These are phyloP conservation scores for Talaromyces sp. DNA, from an alignment of 2,329 filamentous ascomycete genomes.

Conservation along the genomic window DNA sequence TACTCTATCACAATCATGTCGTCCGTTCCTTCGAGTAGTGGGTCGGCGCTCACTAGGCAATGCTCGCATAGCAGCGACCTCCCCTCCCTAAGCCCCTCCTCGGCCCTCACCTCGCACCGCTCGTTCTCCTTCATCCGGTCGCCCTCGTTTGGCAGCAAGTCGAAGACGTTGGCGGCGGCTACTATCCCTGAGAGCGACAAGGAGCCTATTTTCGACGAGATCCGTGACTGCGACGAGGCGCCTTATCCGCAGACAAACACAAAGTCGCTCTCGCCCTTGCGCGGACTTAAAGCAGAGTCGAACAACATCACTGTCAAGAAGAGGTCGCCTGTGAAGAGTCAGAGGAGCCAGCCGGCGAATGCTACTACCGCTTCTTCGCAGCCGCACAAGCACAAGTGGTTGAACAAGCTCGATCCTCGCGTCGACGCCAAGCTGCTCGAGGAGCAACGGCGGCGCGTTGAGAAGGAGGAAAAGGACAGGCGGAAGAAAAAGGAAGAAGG, in stretches of 20 bases:
- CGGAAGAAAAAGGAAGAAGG: slow-evolving; percentile 10
- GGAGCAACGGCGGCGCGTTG: slow-evolving; percentile 7
- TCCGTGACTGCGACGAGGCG: slow-evolving; percentile 12
- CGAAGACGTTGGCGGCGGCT: not conserved
- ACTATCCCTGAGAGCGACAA: slow-evolving; percentile 11
- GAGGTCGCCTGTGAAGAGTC: not conserved
- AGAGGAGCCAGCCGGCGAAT: not conserved
- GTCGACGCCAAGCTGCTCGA: slow-evolving; percentile 12
- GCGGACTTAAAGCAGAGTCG: slow-evolving; percentile 4
- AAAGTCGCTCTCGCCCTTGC: not conserved
- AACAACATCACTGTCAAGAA: not conserved
- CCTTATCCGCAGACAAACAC: slow-evolving; percentile 9
- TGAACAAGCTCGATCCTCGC: slow-evolving; percentile 12
- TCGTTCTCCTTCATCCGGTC: slow-evolving; percentile 10
- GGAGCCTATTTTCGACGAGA: slow-evolving; percentile 12
- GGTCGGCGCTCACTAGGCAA: slow-evolving; percentile 7
- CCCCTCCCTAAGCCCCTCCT: slow-evolving; percentile 5
- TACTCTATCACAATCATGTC: not conserved
- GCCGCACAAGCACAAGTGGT: slow-evolving; percentile 11
- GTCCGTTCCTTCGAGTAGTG: not conserved
- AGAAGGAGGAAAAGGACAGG: slow-evolving; percentile 8
- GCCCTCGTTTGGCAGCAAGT: slow-evolving; percentile 1
- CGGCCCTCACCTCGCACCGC: slow-evolving; percentile 5
- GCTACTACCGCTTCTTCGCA: not conserved
- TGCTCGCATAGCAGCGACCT: slow-evolving; percentile 8